Conservation (phyloP, 192 early-diverging fungal species). For the Mortierella alpina region DNA sequence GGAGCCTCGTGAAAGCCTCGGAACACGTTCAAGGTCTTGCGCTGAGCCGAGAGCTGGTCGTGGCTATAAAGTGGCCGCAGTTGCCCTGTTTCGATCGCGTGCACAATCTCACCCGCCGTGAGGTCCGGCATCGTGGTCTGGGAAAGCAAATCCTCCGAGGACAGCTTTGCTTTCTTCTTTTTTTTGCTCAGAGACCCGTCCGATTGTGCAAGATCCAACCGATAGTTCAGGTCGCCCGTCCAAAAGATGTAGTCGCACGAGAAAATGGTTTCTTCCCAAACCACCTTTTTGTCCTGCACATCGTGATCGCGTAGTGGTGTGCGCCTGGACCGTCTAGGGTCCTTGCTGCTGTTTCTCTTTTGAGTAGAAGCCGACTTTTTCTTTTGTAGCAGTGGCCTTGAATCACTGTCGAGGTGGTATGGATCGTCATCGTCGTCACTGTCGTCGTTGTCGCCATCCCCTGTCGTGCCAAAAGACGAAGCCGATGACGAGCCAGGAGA, state of each 20-base stretch:
- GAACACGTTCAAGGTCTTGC: slow-evolving; percentile 44
- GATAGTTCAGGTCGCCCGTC: slow-evolving; percentile 55
- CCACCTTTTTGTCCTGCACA: slow-evolving; percentile 3
- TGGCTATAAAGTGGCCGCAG: slow-evolving; percentile 42
- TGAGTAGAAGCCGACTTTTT: slow-evolving; percentile 5
- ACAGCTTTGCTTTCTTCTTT: slow-evolving; percentile 20
- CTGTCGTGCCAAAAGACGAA: not conserved
- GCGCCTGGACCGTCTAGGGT: not conserved
- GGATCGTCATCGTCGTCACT: slow-evolving; percentile 26
- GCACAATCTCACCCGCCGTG: slow-evolving; percentile 37
- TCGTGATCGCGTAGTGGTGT: not conserved
- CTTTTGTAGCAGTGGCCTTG: slow-evolving; percentile 30
- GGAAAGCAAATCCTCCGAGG: slow-evolving; percentile 25
- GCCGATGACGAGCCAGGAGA: slow-evolving; percentile 3
- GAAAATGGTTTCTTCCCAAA: slow-evolving; percentile 44
- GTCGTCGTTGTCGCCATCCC: not conserved
- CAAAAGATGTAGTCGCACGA: slow-evolving; percentile 52
- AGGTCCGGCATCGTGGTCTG: slow-evolving; percentile 35
- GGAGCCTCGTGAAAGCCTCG: slow-evolving; percentile 44
- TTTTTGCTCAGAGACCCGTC: slow-evolving; percentile 32
- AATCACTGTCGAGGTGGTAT: slow-evolving; percentile 34
- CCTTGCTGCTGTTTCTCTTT: not conserved
- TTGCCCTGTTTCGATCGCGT: slow-evolving; percentile 25
- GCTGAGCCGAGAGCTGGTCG: slow-evolving; percentile 53
- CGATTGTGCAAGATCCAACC: slow-evolving; percentile 38